Evolutionary conservation across 331 rosid species (phyloP), one percentile per base, ranked within the genome.

Genomic region (Saraca asoca): DNA sequence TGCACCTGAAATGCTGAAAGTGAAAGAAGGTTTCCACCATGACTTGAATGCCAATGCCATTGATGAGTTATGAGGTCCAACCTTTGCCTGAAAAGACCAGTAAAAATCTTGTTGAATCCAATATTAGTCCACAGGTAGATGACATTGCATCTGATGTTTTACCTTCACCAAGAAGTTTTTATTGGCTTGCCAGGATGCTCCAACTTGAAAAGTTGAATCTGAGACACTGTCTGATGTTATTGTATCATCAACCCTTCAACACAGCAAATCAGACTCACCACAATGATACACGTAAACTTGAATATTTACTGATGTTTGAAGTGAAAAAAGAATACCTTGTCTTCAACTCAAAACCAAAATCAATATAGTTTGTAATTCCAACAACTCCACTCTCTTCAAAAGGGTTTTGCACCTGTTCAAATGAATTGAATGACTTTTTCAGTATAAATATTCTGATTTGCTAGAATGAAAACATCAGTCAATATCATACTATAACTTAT

Each of bases 21-120:
- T 88, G 75, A 94, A 88, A 63, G 99, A 79, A 72, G 99, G 99
- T 78, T 88, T 90, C 99, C 97, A 94, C 99, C 99, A 94, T 51
- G 97, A 88, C 70, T 94, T 94, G 80, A 90, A 88, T 55, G 97
- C 97, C 76, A 83, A 60, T 58, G 88, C 87, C 57, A 80, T 49
- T 12, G 96, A 78, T 42, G 95, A 94, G 80, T 86, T 84, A 45
- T 62, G 82, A 73, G 91, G 90, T 52, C 99, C 97, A 62, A 58
- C 75, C 82, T 94, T 94, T 53, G 86, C 96, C 99, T 94, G 82
- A 69, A 85, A 60, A 72, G 35, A 71, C 18, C n/a, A 48, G 66
- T 37, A 60, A 65, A 29, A 51, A 51, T 65, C 73, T 57, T 52
- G 63, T 62, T 69, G 52, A 74, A 69, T 71, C 61, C 75, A 68